Conservation (phyloP, 768 basidiomycete species). For the Tricholoma flavovirens region DNA sequence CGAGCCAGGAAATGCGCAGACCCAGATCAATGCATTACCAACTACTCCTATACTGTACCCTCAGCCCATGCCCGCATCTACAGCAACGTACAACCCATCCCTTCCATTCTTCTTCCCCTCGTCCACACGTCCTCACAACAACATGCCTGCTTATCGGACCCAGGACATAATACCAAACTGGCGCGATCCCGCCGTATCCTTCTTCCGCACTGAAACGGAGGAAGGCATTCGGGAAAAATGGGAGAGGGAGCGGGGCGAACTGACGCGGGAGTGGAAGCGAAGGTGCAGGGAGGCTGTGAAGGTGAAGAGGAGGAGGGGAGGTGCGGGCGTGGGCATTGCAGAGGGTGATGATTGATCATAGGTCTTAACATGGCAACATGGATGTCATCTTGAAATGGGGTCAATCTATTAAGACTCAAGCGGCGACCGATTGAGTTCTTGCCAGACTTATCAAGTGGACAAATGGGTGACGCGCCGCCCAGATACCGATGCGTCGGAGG, state of each 20-base stretch:
- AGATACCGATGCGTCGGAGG: too few relatives aligned
- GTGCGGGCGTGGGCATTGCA: background rate
- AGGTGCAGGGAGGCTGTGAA: conserved; percentile 73
- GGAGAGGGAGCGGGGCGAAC: conserved; percentile 61
- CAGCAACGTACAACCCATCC: conserved; percentile 33
- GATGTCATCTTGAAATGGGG: too few relatives aligned
- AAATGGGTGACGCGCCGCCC: too few relatives aligned
- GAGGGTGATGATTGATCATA: background rate
- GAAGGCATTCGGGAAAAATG: conserved; percentile 63
- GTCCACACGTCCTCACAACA: background rate
- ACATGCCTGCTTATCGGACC: background rate
- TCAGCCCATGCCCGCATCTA: background rate
- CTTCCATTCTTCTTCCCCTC: conserved; percentile 63
- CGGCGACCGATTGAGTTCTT: too few relatives aligned
- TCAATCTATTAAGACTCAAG: too few relatives aligned
- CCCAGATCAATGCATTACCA: conserved; percentile 15
- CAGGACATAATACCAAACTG: background rate
- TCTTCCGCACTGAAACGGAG: conserved; percentile 45
- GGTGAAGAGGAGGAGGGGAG: conserved; percentile 46
- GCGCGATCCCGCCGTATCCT: conserved; percentile 34
- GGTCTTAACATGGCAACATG: background rate
- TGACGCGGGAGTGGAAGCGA: conserved; percentile 77
- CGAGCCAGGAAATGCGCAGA: background rate
- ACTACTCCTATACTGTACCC: conserved; percentile 6
- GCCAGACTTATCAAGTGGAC: too few relatives aligned